Evolutionary conservation across 2,329 filamentous ascomycete species (phyloP).

Genomic region (Tolypocladium amazonense): DNA sequence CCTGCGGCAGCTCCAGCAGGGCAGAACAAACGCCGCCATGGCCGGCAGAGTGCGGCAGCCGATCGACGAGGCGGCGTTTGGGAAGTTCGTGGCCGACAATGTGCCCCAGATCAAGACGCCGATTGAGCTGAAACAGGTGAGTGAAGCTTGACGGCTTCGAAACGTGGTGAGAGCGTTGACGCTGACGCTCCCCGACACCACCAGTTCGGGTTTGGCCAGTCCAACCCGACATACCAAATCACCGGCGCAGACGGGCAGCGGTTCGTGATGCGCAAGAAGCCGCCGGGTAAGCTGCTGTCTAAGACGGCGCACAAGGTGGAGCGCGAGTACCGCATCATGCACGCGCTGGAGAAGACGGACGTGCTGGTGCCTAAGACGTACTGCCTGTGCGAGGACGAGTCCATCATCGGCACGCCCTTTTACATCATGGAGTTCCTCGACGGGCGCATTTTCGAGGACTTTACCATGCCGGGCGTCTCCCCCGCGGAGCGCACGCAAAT

Average conservation of each 20-base stretch:
- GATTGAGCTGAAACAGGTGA: constrained; percentile 79
- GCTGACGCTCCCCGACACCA: neutral
- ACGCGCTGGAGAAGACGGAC: constrained; percentile 66
- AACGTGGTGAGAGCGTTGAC: neutral
- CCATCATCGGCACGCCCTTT: constrained; percentile 79
- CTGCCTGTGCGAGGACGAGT: constrained; percentile 74
- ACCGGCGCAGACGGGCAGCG: constrained; percentile 58
- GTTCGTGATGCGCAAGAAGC: constrained; percentile 95
- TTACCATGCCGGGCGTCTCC: constrained; percentile 63
- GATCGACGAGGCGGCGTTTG: constrained; percentile 71
- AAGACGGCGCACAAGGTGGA: constrained; percentile 95
- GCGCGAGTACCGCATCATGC: constrained; percentile 85
- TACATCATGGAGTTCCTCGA: constrained; percentile 97
- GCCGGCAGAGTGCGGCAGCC: constrained; percentile 83
- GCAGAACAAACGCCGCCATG: constrained; percentile 37
- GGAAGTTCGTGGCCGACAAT: constrained; percentile 64
- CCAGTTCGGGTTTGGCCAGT: constrained; percentile 94
- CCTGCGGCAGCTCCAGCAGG: neutral
- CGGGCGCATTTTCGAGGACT: constrained; percentile 87
- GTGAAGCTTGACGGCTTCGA: constrained; percentile 6
- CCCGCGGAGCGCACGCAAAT: constrained; percentile 61
- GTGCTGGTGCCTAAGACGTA: constrained; percentile 80
- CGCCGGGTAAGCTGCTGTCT: constrained; percentile 85
- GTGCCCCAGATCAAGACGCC: constrained; percentile 80
- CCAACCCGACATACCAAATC: constrained; percentile 92